These are phyloP conservation scores for Groenewaldozyma salmanticensis DNA, from an alignment of 805 yeast species.

Conservation along the genomic window DNA sequence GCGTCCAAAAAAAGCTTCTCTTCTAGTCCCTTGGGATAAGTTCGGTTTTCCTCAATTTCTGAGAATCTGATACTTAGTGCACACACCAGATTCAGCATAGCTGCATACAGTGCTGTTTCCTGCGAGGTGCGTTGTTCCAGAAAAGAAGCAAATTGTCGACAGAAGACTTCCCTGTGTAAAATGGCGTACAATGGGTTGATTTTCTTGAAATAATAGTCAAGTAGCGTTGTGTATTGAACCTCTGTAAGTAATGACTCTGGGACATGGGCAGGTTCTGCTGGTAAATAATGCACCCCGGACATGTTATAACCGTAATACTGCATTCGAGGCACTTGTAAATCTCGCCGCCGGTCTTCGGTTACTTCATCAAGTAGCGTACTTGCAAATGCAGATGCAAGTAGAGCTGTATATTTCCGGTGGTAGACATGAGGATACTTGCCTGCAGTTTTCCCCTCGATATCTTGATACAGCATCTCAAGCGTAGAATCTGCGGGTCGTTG, in stretches of 20 bases:
- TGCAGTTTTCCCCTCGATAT: not conserved
- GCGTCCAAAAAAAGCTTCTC: conserved; percentile 35
- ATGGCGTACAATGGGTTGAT: conserved; percentile 48
- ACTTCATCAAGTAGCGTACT: conserved; percentile 9
- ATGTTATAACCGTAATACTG: conserved; percentile 60
- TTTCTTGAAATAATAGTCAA: conserved; percentile 36
- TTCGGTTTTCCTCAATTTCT: conserved; percentile 29
- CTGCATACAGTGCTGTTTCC: conserved; percentile 32
- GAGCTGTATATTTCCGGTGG: conserved; percentile 11
- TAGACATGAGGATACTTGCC: conserved; percentile 12
- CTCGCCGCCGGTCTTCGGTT: conserved; percentile 12
- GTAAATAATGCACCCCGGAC: conserved; percentile 44
- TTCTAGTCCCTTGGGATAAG: conserved; percentile 27
- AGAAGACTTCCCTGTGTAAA: conserved; percentile 43
- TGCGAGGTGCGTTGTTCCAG: conserved; percentile 19
- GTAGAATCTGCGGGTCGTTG: not conserved
- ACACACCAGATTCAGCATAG: conserved; percentile 40
- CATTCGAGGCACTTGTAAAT: conserved; percentile 39
- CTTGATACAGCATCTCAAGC: not conserved
- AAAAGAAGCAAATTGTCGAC: conserved; percentile 36
- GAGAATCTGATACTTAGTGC: conserved; percentile 43
- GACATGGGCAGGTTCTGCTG: conserved; percentile 15
- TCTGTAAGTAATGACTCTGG: not conserved
- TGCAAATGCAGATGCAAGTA: conserved; percentile 16
- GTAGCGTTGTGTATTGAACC: conserved; percentile 21